A percentile compares a stretch with the other conserved stretches of the same genome.
Conservation (phyloP, 1,139 yeast species). For the Geotrichum citri-aurantii region DNA sequence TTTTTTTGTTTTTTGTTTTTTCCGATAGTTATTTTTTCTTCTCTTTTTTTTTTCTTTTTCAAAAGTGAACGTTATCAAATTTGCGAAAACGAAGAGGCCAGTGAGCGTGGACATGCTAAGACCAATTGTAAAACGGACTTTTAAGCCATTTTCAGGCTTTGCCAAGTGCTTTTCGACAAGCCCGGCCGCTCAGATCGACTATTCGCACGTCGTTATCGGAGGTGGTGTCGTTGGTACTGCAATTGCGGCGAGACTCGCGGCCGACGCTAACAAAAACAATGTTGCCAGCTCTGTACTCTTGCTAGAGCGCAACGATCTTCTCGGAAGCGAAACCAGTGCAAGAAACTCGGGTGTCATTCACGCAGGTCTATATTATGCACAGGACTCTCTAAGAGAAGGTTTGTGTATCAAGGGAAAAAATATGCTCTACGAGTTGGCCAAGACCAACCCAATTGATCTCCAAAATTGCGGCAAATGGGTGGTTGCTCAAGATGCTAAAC, state of each 20-base stretch:
- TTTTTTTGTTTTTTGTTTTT: neutral
- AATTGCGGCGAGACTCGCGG: slow-evolving; percentile 62
- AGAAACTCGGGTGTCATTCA: slow-evolving; percentile 90
- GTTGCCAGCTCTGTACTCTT: slow-evolving; percentile 49
- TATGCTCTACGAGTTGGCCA: slow-evolving; percentile 51
- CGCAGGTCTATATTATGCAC: slow-evolving; percentile 82
- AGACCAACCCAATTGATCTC: slow-evolving; percentile 50
- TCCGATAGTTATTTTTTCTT: neutral
- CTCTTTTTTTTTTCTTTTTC: neutral
- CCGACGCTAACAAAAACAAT: slow-evolving; percentile 24
- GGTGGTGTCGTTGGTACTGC: slow-evolving; percentile 89
- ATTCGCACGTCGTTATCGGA: slow-evolving; percentile 76
- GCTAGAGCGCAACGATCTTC: slow-evolving; percentile 57
- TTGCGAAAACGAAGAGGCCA: neutral
- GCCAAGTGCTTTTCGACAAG: slow-evolving; percentile 13
- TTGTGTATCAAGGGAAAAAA: slow-evolving; percentile 72
- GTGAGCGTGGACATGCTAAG: neutral
- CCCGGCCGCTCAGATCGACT: slow-evolving; percentile 40
- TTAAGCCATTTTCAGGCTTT: neutral
- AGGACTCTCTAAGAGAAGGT: slow-evolving; percentile 56
- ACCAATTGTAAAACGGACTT: neutral
- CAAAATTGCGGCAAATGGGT: slow-evolving; percentile 73
- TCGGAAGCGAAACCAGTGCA: slow-evolving; percentile 79
- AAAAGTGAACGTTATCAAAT: neutral
- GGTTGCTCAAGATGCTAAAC: slow-evolving; percentile 69